Conservation (phyloP, 2,329 filamentous ascomycete species). For the Acrocalymma vagum region DNA sequence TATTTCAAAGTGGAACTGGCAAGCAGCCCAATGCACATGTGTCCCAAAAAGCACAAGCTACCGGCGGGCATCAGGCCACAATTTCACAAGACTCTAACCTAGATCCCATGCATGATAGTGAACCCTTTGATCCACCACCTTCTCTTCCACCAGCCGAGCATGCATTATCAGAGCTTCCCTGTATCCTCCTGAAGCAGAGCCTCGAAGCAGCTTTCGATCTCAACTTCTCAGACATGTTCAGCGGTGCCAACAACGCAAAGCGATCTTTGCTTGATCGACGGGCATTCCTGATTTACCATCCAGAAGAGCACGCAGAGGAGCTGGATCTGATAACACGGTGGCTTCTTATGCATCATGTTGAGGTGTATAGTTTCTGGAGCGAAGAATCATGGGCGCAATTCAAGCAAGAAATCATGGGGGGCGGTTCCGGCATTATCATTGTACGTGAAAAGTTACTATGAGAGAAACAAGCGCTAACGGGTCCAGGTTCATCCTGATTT, state of each 20-base stretch:
- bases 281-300: conserved; percentile 40
- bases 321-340: conserved; percentile 40
- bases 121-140: too few species aligned
- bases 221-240: conserved; percentile 34
- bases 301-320: conserved; percentile 34
- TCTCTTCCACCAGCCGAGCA: not conserved
- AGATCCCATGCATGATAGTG: too few species aligned
- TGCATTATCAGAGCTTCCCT: not conserved
- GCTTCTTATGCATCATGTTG: conserved; percentile 39
- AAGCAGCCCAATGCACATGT: too few species aligned
- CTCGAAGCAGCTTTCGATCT: conserved; percentile 28
- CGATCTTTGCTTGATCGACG: conserved; percentile 20
- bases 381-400: conserved; percentile 38
- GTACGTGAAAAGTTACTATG: conserved; percentile 16
- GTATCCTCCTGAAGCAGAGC: conserved; percentile 19
- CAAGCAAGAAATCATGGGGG: conserved; percentile 19
- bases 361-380: conserved; percentile 31
- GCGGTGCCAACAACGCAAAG: conserved; percentile 12
- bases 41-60: too few species aligned
- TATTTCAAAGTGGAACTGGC: too few species aligned
- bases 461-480: conserved; percentile 23
- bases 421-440: conserved; percentile 37
- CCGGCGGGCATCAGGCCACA: too few species aligned
- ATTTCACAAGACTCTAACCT: too few species aligned
- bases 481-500: conserved; percentile 41